A percentile compares a stretch with the other conserved stretches of the same genome.
Conservation (phyloP, 495 filamentous ascomycete species). For the Penicillium mononematosum region DNA sequence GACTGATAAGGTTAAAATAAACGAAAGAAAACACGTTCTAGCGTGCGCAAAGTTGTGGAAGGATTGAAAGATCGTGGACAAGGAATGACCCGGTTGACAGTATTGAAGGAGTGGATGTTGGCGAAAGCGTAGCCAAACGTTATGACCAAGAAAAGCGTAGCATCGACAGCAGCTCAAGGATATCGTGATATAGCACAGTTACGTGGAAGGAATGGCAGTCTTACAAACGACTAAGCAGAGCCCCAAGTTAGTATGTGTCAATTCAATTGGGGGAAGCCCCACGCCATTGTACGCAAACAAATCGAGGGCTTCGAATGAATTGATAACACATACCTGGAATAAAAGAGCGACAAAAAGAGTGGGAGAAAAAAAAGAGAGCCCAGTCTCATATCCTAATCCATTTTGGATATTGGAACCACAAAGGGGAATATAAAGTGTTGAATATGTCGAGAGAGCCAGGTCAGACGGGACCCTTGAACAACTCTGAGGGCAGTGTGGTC, state of each 20-base stretch:
- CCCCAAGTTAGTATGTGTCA: constrained; percentile 1
- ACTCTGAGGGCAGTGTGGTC: neutral
- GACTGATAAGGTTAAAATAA: neutral
- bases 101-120: constrained; percentile 23
- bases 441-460: constrained; percentile 13
- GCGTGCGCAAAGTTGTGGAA: constrained; percentile 16
- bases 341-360: constrained; percentile 18
- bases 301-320: neutral
- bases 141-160: constrained; percentile 15
- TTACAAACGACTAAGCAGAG: neutral
- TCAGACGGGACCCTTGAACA: neutral
- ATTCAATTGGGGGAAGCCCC: neutral
- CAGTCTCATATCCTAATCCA: constrained; percentile 22
- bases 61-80: constrained; percentile 8
- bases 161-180: neutral
- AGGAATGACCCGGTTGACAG: constrained; percentile 6
- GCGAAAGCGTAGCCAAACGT: constrained; percentile 7
- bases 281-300: neutral
- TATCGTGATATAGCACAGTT: neutral
- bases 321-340: constrained; percentile 17
- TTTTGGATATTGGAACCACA: constrained; percentile 12
- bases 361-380: constrained; percentile 2
- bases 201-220: constrained; percentile 1
- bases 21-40: constrained; percentile 20
- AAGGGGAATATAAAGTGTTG: neutral